Base-by-base conservation (phyloP, 176 grass and related monocot species). In the Panicum miliaceum region DNA sequence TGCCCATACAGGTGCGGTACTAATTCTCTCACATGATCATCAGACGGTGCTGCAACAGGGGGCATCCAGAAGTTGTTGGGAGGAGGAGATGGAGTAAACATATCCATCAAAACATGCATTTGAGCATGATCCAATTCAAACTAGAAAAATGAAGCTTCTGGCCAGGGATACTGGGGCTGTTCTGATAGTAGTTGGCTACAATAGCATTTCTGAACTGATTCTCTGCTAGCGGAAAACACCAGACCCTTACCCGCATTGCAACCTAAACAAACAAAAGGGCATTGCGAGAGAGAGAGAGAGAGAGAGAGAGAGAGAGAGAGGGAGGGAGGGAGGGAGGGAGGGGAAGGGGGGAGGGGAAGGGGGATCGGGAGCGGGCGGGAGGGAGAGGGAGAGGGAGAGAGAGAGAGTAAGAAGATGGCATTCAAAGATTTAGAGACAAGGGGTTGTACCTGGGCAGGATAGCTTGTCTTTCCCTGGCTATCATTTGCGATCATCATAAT, bases 81-180 rank as follows among this genome's bases (percentile, higher is more conserved):
- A 72, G 78, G 78, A 82, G 78, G 56, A 52, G 71, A 85, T 58
- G 88, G 81, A 22, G 64, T 91, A 66, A 94, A 97, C 73, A 97
- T 92, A 72, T 68, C 43, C 36, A 79, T 94, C 75, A 97, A 86
- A 77, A 68, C 77, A 60, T 57, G 34, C 51, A 92, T 82, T 75
- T 97, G 92, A 65, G 86, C 75, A 88, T 88, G 95, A 82, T 97
- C 95, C 54, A 97, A 88, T 76, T 97, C 95, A 88, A 97, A 97
- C 76, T 83, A 80, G 75, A 97, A 97, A 82, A 90, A 47, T 82
- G 84, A 70, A 42, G 77, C 68, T 91, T 90, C 62, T 86, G 88
- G 63, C 78, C 72, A 56, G 84, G 57, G 72, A 10, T 1, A 53
- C 7, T 23, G 0, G 82, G 70, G 48, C 13, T 62, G 43, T 68